A percentile compares a stretch with the other conserved stretches of the same genome.
phyloP scores from a whole-genome alignment of 2,329 filamentous ascomycete genomes.

The Colletotrichum sp. region DNA sequence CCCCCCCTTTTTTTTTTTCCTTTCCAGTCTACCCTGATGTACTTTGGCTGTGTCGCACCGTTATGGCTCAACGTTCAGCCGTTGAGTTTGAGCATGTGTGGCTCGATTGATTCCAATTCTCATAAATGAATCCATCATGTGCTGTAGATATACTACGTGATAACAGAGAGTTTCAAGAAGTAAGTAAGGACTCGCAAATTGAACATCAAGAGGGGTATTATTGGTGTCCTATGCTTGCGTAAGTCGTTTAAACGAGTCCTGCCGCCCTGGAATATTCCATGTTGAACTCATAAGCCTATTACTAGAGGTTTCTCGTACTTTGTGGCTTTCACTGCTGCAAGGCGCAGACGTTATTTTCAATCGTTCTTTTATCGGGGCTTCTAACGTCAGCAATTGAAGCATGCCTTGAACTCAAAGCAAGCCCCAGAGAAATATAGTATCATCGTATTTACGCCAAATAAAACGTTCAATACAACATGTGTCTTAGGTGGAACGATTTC shows the following conservation, averaged over 20 bases:
- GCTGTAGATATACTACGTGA: fast-evolving
- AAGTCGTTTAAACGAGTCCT: too few species aligned
- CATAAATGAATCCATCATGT: too few species aligned
- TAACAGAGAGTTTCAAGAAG: too few species aligned
- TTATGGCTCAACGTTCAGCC: neutral
- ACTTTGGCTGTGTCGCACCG: neutral
- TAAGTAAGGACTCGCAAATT: too few species aligned
- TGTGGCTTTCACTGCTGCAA: neutral
- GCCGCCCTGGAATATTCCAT: fast-evolving
- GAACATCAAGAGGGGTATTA: too few species aligned
- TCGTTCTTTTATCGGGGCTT: neutral
- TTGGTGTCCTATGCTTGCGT: fast-evolving
- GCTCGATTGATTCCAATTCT: neutral
- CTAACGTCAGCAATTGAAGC: fast-evolving
- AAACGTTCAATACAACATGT: neutral
- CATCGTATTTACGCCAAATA: fast-evolving
- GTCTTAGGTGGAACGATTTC: fast-evolving
- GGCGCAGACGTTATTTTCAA: neutral
- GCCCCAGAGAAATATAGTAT: neutral
- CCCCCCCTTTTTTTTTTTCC: neutral
- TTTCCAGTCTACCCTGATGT: neutral
- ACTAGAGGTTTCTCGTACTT: neutral
- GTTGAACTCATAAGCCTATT: fast-evolving
- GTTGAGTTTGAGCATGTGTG: neutral
- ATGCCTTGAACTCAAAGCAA: neutral